Percentiles rank a stretch among this genome's conserved stretches.
phyloP scores from a whole-genome alignment of 2,329 filamentous ascomycete genomes.

The Verticillium zaregamsianum region DNA sequence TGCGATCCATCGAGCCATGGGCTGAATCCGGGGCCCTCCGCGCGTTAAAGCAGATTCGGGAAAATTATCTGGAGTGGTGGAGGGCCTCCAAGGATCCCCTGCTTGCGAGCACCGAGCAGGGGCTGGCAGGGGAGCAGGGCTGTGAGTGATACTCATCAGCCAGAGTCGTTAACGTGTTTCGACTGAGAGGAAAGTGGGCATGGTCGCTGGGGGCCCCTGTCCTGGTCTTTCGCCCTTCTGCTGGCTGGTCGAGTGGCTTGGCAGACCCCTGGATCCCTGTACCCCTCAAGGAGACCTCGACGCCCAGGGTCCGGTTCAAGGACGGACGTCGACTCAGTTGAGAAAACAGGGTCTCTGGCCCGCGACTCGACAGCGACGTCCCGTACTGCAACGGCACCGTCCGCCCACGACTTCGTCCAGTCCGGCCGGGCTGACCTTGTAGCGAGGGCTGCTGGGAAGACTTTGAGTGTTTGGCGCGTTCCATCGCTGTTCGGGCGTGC shows the following conservation, averaged over 20 bases:
- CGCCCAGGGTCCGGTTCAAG: constrained; percentile 4
- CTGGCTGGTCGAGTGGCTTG: constrained; percentile 6
- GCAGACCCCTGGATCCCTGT: constrained; percentile 12
- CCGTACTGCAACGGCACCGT: background rate
- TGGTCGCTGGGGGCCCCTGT: constrained; percentile 7
- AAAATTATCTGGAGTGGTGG: constrained; percentile 39
- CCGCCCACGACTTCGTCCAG: background rate
- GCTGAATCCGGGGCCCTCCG: constrained; percentile 36
- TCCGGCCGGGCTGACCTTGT: background rate
- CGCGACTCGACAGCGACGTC: background rate
- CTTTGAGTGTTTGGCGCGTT: background rate
- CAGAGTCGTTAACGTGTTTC: constrained; percentile 37
- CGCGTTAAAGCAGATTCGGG: constrained; percentile 34
- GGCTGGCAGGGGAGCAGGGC: constrained; percentile 31
- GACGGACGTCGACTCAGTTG: background rate
- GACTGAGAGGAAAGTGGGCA: constrained; percentile 12
- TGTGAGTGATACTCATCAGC: constrained; percentile 29
- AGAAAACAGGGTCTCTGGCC: background rate
- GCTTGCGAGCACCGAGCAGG: constrained; percentile 27
- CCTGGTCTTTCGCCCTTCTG: constrained; percentile 5
- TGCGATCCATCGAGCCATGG: constrained; percentile 17
- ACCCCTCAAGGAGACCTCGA: constrained; percentile 5
- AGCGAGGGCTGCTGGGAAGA: background rate
- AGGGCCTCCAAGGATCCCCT: constrained; percentile 15
- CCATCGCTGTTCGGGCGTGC: background rate